Base-by-base conservation (phyloP, 495 filamentous ascomycete species). In the Talaromyces nanjingensis region DNA sequence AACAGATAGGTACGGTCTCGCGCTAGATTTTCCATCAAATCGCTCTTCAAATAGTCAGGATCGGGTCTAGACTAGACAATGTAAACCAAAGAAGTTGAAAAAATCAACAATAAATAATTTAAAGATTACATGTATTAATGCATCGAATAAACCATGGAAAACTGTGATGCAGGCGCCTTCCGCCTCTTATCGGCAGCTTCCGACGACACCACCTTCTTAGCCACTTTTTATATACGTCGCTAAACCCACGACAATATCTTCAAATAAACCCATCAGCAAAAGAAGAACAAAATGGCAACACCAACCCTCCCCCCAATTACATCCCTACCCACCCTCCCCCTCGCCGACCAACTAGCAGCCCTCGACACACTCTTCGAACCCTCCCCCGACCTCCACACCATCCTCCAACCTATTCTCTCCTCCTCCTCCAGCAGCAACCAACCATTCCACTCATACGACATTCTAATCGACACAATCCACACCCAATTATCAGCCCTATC, bases 351-450 rank as follows among this genome's bases (percentile, higher is more conserved):
- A 57, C 80, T 83, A 55, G 74, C 81, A 18, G 80, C 90, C 58
- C 87, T 97, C 58, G 90, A 96, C 75, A 79, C 82, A 6, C 89
- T 97, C 57, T 98, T 97, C 76, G 93, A 98, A 69, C 88, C 93
- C 14, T 91, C 87, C 16, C 74, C 84, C 8, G 84, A 89, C 31
- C 82, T 97, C 3, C 90, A 92, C 71, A 78, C 82, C 24, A 80
- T 96, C 56, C 85, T 87, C 61, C 70, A 90, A 22, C 86, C 89
- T 2, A 73, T 86, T 11, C 81, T 96, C 14, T 82, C 81, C 61
- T 11, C 20, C 6, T 14, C 7, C 25, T 82, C 81, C 60, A 2
- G 9, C 6, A 14, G 4, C 54, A 79, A 81, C n/a, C 78, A 83
- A 49, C 74, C 75, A 3, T 93, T 92, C 77, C 64, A 75, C 9